Evolutionary conservation across 2,329 filamentous ascomycete genomes (phyloP).

Genomic region (Aureobasidium uvarum): DNA sequence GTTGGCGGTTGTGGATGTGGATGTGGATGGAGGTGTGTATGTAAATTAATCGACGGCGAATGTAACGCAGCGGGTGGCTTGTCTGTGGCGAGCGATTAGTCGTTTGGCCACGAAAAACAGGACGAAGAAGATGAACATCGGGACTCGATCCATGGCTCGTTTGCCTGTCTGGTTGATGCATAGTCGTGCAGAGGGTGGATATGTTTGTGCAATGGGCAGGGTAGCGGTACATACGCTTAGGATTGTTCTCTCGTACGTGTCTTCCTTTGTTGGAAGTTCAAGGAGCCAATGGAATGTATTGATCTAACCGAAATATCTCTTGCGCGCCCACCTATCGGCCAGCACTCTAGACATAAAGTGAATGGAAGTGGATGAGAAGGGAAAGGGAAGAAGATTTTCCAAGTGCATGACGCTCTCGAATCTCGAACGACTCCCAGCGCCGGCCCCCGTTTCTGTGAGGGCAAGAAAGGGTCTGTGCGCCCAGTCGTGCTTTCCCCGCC

Average conservation of each 20-base stretch:
- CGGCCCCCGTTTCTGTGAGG: not conserved
- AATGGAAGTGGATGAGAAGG: not conserved
- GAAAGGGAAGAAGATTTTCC: slow-evolving; percentile 13
- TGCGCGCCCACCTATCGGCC: slow-evolving; percentile 51
- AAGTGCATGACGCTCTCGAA: slow-evolving; percentile 23
- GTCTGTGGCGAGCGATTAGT: slow-evolving; percentile 21
- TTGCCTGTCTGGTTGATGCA: not conserved
- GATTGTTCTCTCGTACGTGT: slow-evolving; percentile 20
- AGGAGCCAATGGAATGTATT: not conserved
- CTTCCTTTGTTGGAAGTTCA: slow-evolving; percentile 5
- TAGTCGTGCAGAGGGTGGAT: not conserved
- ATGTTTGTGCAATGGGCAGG: slow-evolving; percentile 1
- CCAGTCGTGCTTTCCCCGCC: slow-evolving; percentile 7
- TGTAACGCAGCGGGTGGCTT: not conserved
- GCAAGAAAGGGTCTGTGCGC: not conserved
- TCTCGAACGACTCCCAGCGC: not conserved
- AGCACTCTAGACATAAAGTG: slow-evolving; percentile 43
- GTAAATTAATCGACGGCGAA: slow-evolving; percentile 11
- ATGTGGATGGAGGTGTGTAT: not conserved
- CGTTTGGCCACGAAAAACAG: slow-evolving; percentile 14
- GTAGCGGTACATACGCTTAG: slow-evolving; percentile 2
- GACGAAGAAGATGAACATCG: slow-evolving; percentile 23
- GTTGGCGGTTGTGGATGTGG: slow-evolving; percentile 40
- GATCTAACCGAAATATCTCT: slow-evolving; percentile 47
- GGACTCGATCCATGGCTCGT: slow-evolving; percentile 11